Evolutionary conservation across 345 rosid genomes (phyloP), one percentile per base, ranked within the genome.

Genomic region (Capsella bursapastoris): DNA sequence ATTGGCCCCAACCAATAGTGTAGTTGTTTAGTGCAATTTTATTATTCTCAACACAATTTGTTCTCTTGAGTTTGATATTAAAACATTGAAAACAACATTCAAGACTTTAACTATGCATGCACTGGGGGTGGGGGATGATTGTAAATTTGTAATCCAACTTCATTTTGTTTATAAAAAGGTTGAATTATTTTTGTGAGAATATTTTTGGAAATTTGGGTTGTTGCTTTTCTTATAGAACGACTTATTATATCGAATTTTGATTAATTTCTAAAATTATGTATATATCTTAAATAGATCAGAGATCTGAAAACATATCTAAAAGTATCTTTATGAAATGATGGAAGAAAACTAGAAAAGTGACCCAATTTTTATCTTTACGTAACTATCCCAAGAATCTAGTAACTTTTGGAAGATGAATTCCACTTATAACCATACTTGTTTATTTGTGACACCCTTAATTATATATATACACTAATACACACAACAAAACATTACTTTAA

Each of bases 241-340:
- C 72, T 38, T 25, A 73, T 13, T 60, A 50, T 10, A 22, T 13
- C 9, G 9, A 47, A 28, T 28, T 50, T 29, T 74, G 55, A 67
- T 45, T 53, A 55, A 55, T 29, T 25, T 55, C 57, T 62, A 27
- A 49, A 11, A 1, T 7, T 22, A 11, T 14, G 32, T 44, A 43
- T 41, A 61, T 6, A 25, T 43, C 7, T 59, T 59, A 31, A 49
- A 73, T 34, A 45, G 29, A 49, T 22, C 62, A 57, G 71, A 64
- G 80, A 76, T 76, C 59, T 70, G 44, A 56, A 75, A 62, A 70
- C 14, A 65, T 31, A 8, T 71, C n/a, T 41, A 78, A 72, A 22
- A 71, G 81, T 59, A 51, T 49, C 77, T 78, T 78, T 72, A 66
- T 47, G 69, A 60, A 72, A 66, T 72, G 77, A 78, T 78, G 77